Evolutionary conservation across 345 rosid genomes (phyloP), one percentile per base, ranked within the genome.

Genomic region (Sisymbrium altissimum): DNA sequence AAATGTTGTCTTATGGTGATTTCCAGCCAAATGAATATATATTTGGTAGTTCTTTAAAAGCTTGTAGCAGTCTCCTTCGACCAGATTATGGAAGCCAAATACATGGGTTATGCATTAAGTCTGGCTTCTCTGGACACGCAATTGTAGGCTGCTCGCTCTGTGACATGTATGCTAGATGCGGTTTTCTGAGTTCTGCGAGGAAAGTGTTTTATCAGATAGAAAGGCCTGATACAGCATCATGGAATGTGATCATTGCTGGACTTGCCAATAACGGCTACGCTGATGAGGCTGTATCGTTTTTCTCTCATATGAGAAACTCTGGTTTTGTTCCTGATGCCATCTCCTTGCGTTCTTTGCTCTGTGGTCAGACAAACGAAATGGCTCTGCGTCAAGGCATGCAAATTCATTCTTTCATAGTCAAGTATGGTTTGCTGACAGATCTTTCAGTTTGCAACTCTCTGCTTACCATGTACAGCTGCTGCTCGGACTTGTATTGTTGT

Each of bases 171-270:
- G 83, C 89, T n/a, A 82, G 84, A 68, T 81, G 84, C 17, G 85
- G 83, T 39, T 80, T 63, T 46, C 63, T 85, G 56, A 66, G 64
- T 54, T 80, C 81, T 53, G 86, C 89, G 17, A 71, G 66, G 65
- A 64, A 56, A 15, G 83, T 73, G 25, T 87, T 87, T 75, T 4
- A 19, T 72, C 81, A 77, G 52, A 84, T 87, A 68, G 85, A 72
- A 58, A 84, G 29, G 4, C 92, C 85, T 4, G 92, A 87, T 76
- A 71, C 85, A 60, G 87, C 79, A 8, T 80, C 88, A 2, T 87
- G 86, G 88, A 87, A 87, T 75, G 89, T 77, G 36, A 79, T 84
- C 19, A 81, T 87, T n/a, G 80, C 83, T n/a, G 92, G 85, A 49
- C 74, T 84, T 49, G 84, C 85, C 52, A 82, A 80, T 74, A 33